Evolutionary conservation across 2,329 filamentous ascomycete genomes (phyloP).

Genomic region (Colletotrichum tanaceti): DNA sequence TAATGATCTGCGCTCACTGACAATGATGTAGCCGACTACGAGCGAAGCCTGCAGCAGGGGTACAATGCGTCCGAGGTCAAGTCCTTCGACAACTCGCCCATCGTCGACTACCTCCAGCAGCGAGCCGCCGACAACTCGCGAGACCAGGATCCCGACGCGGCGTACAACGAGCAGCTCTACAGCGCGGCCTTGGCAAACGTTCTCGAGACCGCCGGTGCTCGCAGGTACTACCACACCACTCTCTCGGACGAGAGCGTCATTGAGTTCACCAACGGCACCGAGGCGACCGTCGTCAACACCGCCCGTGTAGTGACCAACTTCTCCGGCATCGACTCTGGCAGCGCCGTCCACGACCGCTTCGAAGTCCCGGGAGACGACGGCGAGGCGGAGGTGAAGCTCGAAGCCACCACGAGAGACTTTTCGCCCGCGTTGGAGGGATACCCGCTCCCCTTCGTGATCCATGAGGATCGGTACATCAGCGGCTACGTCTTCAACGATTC

Average conservation of each 20-base stretch:
- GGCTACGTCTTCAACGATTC: constrained; percentile 30
- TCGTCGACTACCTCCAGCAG: constrained; percentile 37
- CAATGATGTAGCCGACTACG: constrained; percentile 25
- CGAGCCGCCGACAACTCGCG: constrained; percentile 35
- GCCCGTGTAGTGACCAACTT: constrained; percentile 30
- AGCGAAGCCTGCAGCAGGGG: constrained; percentile 13
- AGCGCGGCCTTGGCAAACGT: constrained; percentile 30
- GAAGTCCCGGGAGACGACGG: constrained; percentile 18
- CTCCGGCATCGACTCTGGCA: constrained; percentile 30
- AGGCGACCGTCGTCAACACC: constrained; percentile 24
- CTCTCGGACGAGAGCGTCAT: constrained; percentile 34
- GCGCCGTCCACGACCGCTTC: constrained; percentile 34
- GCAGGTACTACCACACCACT: constrained; percentile 16
- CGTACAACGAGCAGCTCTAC: constrained; percentile 38
- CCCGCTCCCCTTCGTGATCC: constrained; percentile 30
- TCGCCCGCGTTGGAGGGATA: constrained; percentile 21
- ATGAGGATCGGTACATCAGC: constrained; percentile 32
- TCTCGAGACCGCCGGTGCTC: background rate
- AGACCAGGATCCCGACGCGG: constrained; percentile 41
- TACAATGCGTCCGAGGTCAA: constrained; percentile 29
- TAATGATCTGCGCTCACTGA: background rate
- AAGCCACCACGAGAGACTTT: background rate
- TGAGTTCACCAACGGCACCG: constrained; percentile 39
- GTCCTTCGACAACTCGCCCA: constrained; percentile 18
- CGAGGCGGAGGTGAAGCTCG: background rate